A percentile compares a stretch with the other conserved stretches of the same genome.
Conservation (phyloP, 352 stramenopile species). For the Pythium rishiriense region DNA sequence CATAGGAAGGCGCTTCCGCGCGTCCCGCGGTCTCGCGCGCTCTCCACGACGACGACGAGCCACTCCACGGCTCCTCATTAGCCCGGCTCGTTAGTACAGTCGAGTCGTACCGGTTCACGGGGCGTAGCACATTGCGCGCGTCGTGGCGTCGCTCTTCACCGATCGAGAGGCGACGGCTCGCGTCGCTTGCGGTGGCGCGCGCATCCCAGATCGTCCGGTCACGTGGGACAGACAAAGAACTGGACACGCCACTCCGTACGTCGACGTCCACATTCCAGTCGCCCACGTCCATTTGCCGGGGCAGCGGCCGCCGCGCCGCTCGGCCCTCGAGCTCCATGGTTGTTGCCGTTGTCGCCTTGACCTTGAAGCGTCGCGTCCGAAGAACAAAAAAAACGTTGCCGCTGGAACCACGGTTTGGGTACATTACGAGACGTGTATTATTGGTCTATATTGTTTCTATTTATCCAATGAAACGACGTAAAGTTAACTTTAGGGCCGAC, state of each 20-base stretch:
- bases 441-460: conserved; percentile 1
- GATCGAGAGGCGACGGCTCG: background rate
- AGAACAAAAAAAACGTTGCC: conserved; percentile 9
- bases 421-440: background rate
- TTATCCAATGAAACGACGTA: conserved; percentile 5
- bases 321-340: conserved; percentile 29
- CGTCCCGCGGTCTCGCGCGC: background rate
- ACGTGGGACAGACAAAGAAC: background rate
- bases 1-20: too few species aligned
- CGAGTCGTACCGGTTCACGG: conserved; percentile 24
- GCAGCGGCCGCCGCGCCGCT: conserved; percentile 39
- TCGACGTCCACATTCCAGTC: conserved; percentile 34
- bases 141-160: conserved; percentile 13
- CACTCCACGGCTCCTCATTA: background rate
- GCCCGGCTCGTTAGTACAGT: background rate
- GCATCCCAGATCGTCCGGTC: background rate
- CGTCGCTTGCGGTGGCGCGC: background rate
- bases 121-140: conserved; percentile 2
- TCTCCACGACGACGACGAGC: background rate
- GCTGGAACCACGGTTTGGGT: conserved; percentile 4
- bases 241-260: conserved; percentile 12
- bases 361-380: conserved; percentile 23
- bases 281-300: conserved; percentile 51
- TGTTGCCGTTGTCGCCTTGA: conserved; percentile 14
- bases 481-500: conserved; percentile 18